Base-by-base conservation (phyloP, 352 stramenopile genomes). In the Thraustotheca clavata region DNA sequence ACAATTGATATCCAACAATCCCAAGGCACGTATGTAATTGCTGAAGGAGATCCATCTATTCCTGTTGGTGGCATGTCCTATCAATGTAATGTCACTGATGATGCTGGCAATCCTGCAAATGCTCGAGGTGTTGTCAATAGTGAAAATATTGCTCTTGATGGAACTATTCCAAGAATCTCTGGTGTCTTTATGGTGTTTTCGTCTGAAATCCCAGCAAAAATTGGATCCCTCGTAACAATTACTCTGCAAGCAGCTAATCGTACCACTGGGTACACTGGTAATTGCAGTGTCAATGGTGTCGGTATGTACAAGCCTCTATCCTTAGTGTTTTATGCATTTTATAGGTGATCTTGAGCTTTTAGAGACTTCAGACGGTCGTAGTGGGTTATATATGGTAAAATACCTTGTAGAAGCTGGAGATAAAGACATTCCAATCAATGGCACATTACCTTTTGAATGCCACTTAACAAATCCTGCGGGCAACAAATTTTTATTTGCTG, bases 381-480 rank as follows among this genome's bases (percentile, higher is more conserved):
- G 32, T 24, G 77, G 76, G 0, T 77, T 87, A 35, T 87, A 87
- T 54, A 80, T 87, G 74, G 78, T 76, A 38, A 76, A 87, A 60
- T 87, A 87, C 68, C 82, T 73, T 4, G 73, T 87, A 27, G 27
- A 65, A 9, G 54, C 68, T 3, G 77, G 76, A 26, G 77, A 87
- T 43, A 43, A 20, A 14, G 79, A 72, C 50, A 54, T 74, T 14
- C 18, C 32, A 22, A 62, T 73, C 14, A 65, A 69, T 36, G 49
- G 60, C 16, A 70, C 73, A 39, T 69, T 87, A 50, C 71, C 70
- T 4, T 47, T 87, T 18, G 69, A 74, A 34, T 87, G 77, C 36
- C 40, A 73, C 0, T 69, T 87, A 4, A 34, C 49, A 0, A 87
- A 82, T 59, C 29, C 40, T 20, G 76, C 70, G 0, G 76, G 75